Percentiles rank a stretch among this genome's conserved stretches.
Evolutionary conservation across 2,329 filamentous ascomycete species (phyloP).

Genomic region (Peltaster fructicola): DNA sequence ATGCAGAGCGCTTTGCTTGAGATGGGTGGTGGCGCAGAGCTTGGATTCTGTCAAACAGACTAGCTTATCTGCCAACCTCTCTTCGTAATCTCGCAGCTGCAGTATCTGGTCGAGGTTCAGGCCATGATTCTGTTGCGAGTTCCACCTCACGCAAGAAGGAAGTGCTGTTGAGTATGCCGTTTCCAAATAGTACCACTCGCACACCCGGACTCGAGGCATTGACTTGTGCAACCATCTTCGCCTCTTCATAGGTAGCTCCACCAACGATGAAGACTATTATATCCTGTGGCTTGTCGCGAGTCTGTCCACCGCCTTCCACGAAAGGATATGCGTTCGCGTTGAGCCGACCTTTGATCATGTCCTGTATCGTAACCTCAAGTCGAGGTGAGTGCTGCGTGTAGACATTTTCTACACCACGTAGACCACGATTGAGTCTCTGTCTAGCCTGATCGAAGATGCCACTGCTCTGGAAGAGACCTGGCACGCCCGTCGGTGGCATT

Average conservation of each 20-base stretch:
- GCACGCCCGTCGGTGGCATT: slow-evolving; percentile 50
- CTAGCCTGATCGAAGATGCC: slow-evolving; percentile 83
- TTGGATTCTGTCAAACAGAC: too few species aligned
- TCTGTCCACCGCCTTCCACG: slow-evolving; percentile 70
- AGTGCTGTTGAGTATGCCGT: slow-evolving; percentile 69
- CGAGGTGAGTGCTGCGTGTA: slow-evolving; percentile 94
- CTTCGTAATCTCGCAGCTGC: slow-evolving; percentile 44
- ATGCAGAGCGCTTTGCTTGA: too few species aligned
- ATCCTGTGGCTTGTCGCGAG: slow-evolving; percentile 89
- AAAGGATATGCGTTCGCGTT: slow-evolving; percentile 84
- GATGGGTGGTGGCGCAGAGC: too few species aligned
- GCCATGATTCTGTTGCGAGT: slow-evolving; percentile 74
- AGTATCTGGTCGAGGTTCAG: slow-evolving; percentile 45
- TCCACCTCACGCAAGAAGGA: slow-evolving; percentile 86
- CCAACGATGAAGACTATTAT: slow-evolving; percentile 90
- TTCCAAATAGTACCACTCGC: slow-evolving; percentile 76
- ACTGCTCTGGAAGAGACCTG: slow-evolving; percentile 78
- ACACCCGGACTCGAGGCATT: slow-evolving; percentile 83
- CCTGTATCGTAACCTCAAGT: slow-evolving; percentile 73
- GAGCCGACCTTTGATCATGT: slow-evolving; percentile 78
- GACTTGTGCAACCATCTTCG: slow-evolving; percentile 85
- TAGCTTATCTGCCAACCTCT: slow-evolving; percentile 41
- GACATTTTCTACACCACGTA: slow-evolving; percentile 96
- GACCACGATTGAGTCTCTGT: slow-evolving; percentile 65
- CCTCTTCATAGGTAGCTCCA: slow-evolving; percentile 89